phyloP scores from a whole-genome alignment of 1,139 yeast genomes.

The Candida pseudoviswanathii region DNA sequence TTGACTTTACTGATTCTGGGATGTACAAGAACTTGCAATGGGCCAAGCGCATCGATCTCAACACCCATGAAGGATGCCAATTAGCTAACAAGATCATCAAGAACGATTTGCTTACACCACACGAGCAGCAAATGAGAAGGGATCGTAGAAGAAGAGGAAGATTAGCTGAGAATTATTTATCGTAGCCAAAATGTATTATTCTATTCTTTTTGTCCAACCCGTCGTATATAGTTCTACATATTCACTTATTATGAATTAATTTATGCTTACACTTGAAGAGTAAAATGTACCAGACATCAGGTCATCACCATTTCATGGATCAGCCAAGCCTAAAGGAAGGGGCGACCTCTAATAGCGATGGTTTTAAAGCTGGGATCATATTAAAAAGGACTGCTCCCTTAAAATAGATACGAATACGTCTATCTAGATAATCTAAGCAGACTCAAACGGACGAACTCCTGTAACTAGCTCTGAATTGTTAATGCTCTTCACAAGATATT shows the following conservation, averaged over 20 bases:
- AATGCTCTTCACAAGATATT: neutral
- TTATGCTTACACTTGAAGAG: neutral
- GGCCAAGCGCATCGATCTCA: slow-evolving; percentile 47
- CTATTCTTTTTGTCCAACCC: neutral
- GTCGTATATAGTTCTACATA: neutral
- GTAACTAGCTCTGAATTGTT: slow-evolving; percentile 3
- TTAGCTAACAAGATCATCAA: slow-evolving; percentile 35
- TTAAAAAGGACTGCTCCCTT: slow-evolving; percentile 15
- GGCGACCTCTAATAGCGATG: slow-evolving; percentile 95
- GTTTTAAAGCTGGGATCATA: slow-evolving; percentile 54
- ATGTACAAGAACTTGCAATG: slow-evolving; percentile 59
- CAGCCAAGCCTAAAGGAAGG: slow-evolving; percentile 51
- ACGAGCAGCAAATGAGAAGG: slow-evolving; percentile 32
- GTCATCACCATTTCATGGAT: slow-evolving; percentile 80
- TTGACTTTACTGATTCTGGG: slow-evolving; percentile 58
- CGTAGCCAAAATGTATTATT: slow-evolving; percentile 10
- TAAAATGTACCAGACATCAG: slow-evolving; percentile 76
- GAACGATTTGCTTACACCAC: slow-evolving; percentile 31
- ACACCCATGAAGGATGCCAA: slow-evolving; percentile 29
- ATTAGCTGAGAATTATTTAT: slow-evolving; percentile 47
- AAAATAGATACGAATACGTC: slow-evolving; percentile 15
- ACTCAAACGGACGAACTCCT: neutral
- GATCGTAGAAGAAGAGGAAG: slow-evolving; percentile 47
- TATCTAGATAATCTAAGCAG: slow-evolving; percentile 27
- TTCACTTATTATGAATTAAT: neutral